Conservation (phyloP, 177 flowering plant species). For the Tripterygium wilfordii region DNA sequence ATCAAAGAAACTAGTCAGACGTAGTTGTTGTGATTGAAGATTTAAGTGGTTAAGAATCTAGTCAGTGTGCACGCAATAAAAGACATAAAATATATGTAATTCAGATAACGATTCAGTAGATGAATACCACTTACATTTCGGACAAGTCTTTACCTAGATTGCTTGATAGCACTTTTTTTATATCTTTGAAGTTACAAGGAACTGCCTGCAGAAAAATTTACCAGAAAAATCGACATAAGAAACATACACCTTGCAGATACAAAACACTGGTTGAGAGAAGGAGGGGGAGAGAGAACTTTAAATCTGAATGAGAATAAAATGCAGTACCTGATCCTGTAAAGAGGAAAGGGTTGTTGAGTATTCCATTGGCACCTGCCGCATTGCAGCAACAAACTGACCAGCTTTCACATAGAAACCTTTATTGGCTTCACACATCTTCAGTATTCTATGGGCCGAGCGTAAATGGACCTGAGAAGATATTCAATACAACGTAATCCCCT, state of each 20-base stretch:
- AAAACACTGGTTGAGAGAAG: not conserved
- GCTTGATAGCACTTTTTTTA: conserved; percentile 48
- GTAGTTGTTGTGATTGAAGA: too few relatives aligned
- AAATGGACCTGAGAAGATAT: conserved; percentile 58
- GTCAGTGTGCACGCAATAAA: too few relatives aligned
- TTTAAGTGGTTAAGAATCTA: too few relatives aligned
- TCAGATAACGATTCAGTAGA: too few relatives aligned
- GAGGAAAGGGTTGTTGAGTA: conserved; percentile 71
- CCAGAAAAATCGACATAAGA: conserved; percentile 8
- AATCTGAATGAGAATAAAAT: too few relatives aligned
- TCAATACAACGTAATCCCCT: not conserved
- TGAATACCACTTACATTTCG: conserved; percentile 85
- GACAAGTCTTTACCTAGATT: conserved; percentile 55
- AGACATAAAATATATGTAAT: too few relatives aligned
- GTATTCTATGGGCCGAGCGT: conserved; percentile 76
- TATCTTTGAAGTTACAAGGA: conserved; percentile 63
- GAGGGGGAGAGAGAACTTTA: not conserved
- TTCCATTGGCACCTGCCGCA: conserved; percentile 75
- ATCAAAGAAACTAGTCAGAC: too few relatives aligned
- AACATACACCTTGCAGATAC: not conserved
- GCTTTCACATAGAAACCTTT: conserved; percentile 96
- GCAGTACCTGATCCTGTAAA: conserved; percentile 79
- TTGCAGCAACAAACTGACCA: conserved; percentile 86
- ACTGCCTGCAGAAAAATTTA: conserved; percentile 52
- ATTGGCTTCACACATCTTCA: conserved; percentile 68